These are phyloP conservation scores for Podila epigama DNA, from an alignment of 192 early-diverging fungal species.

Conservation along the genomic window DNA sequence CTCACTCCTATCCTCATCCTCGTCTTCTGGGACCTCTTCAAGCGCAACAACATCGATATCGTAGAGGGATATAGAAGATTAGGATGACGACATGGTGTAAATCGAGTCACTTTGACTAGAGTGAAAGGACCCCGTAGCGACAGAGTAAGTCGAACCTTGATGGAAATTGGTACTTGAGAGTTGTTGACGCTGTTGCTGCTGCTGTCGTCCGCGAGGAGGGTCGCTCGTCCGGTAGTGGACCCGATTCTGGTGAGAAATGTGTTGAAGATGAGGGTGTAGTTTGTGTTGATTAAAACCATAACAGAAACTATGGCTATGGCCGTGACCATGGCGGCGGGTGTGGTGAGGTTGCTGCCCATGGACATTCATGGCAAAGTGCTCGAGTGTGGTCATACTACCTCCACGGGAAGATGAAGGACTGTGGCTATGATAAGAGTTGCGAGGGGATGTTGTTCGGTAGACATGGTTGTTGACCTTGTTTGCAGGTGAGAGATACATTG, in stretches of 20 bases:
- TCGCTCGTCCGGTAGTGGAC: constrained; percentile 19
- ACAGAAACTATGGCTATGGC: neutral
- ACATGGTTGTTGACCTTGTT: neutral
- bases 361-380: neutral
- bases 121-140: neutral
- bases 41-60: neutral
- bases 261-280: neutral
- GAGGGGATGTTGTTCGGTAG: neutral
- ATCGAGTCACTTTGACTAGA: neutral
- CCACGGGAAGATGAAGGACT: neutral
- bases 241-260: neutral
- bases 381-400: neutral
- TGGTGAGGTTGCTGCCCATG: neutral
- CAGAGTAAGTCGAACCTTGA: neutral
- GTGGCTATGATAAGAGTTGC: constrained; percentile 2
- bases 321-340: neutral
- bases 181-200: neutral
- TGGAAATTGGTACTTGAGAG: neutral
- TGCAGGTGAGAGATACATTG: too few relatives aligned
- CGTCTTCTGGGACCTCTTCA: too few relatives aligned
- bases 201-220: constrained; percentile 13
- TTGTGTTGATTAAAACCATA: too few relatives aligned
- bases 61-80: neutral
- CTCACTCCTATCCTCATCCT: neutral
- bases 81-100: neutral